Base-by-base conservation (phyloP, 2,329 filamentous ascomycete species). In the Alternaria solani region DNA sequence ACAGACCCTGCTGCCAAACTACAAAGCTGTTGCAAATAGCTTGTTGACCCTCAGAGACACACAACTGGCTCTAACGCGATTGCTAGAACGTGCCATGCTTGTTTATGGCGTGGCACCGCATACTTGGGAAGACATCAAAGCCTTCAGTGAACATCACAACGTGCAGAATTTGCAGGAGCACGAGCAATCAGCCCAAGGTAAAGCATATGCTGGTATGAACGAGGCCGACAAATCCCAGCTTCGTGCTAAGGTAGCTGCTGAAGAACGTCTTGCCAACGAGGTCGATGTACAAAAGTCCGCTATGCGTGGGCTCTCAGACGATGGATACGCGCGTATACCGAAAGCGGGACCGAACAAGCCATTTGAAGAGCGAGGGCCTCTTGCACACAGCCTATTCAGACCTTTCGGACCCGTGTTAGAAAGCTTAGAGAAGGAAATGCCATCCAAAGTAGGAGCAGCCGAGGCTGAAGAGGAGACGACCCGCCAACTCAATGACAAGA, bases 361-460 rank as follows among this genome's bases (percentile, higher is more conserved):
- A 0, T 66, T 72, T 12, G 69, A 74, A 36, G 66, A 66, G 38
- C 67, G 59, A 12, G 68, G 51, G 34, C 70, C 72, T 14, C 63
- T 78, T 23, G 64, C 67, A 4, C 63, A 76, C 39, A 77, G 75
- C 48, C 60, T 74, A 11, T 76, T 75, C 54, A 64, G 75, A 44
- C 75, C 75, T 0, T 77, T 78, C 54, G 66, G 63, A 2, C 57
- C 66, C 18, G 70, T 69, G 12, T 23, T 78, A 8, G 66, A 71
- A 12, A 73, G 63, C 38, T 49, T 78, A 46, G 65, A 68, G 23
- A 71, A 64, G 44, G 63, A 73, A 5, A 41, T 23, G 4, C 53
- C 64, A 28, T 51, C n/a, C 6, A 41, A 42, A 34, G 42, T 36
- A 9, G 59, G 61, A 43, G 58, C 39, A 38, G 61, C 63, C 5